Percentiles rank a stretch among this genome's conserved stretches.
Evolutionary conservation across 176 grass and related monocot species (phyloP).

Genomic region (Cocos nucifera): DNA sequence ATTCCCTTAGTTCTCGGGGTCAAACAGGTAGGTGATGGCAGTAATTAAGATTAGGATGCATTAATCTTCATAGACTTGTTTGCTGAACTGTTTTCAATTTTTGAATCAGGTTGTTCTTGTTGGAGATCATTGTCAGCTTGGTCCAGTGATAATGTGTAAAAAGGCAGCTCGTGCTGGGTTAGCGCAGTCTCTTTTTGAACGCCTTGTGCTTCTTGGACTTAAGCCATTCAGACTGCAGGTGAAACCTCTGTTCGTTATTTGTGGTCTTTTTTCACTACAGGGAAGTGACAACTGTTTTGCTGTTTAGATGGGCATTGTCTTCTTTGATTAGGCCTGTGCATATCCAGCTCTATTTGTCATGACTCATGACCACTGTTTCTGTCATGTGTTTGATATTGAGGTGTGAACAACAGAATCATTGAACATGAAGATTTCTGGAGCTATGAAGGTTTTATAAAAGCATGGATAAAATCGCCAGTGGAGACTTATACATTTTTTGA

Average conservation of each 20-base stretch:
- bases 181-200: slow-evolving; percentile 93
- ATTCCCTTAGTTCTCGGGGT: slow-evolving; percentile 97
- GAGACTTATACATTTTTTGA: too few relatives aligned
- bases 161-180: slow-evolving; percentile 92
- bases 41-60: slow-evolving; percentile 3
- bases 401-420: too few relatives aligned
- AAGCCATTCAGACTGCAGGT: slow-evolving; percentile 99
- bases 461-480: too few relatives aligned
- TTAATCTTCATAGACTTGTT: slow-evolving; percentile 6
- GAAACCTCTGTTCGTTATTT: background rate
- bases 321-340: too few relatives aligned
- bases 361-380: too few relatives aligned
- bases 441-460: too few relatives aligned
- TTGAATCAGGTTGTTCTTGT: slow-evolving; percentile 81
- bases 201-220: slow-evolving; percentile 90
- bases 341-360: too few relatives aligned
- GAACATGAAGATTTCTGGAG: too few relatives aligned
- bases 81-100: slow-evolving; percentile 11
- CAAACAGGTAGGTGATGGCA: slow-evolving; percentile 66
- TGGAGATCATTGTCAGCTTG: slow-evolving; percentile 96
- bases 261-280: background rate
- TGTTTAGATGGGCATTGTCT: too few relatives aligned
- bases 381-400: too few relatives aligned
- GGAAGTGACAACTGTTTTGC: too few relatives aligned
- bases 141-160: slow-evolving; percentile 99